Conservation (phyloP, 2,329 filamentous ascomycete species). For the Phoma sp. region DNA sequence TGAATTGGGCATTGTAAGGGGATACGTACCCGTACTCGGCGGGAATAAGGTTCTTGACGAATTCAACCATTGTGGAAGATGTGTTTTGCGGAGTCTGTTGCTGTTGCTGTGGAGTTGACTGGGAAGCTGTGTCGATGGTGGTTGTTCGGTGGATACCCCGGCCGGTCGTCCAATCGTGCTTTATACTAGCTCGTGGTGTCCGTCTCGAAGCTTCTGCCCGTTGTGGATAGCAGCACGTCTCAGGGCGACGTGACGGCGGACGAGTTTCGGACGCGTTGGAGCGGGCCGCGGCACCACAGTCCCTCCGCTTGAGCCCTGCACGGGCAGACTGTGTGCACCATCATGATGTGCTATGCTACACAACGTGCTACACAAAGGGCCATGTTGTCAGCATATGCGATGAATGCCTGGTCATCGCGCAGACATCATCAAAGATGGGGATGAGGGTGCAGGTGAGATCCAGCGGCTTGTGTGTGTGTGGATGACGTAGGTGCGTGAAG, state of each 20-base stretch:
- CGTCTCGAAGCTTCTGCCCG: conserved; percentile 7
- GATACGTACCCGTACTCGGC: conserved; percentile 15
- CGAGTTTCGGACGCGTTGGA: conserved; percentile 10
- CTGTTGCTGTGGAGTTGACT: neutral
- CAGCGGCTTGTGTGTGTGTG: neutral
- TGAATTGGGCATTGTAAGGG: neutral
- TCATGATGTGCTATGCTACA: neutral
- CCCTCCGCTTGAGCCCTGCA: conserved; percentile 1
- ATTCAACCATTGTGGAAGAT: conserved; percentile 10
- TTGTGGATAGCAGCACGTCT: neutral
- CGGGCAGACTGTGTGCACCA: conserved; percentile 7
- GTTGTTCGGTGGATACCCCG: neutral
- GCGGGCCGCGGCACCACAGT: conserved; percentile 7
- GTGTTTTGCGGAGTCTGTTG: neutral
- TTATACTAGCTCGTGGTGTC: conserved; percentile 9
- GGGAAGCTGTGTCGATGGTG: neutral
- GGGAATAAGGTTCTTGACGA: conserved; percentile 19
- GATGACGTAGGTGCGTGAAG: conserved; percentile 1
- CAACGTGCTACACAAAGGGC: neutral
- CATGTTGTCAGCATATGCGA: neutral
- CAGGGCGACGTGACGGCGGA: conserved; percentile 8
- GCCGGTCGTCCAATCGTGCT: neutral
- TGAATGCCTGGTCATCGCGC: neutral
- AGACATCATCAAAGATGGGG: neutral
- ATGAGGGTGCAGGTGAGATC: neutral